phyloP scores from a whole-genome alignment of 2,329 filamentous ascomycete species.

The Xylaria arbuscula region DNA sequence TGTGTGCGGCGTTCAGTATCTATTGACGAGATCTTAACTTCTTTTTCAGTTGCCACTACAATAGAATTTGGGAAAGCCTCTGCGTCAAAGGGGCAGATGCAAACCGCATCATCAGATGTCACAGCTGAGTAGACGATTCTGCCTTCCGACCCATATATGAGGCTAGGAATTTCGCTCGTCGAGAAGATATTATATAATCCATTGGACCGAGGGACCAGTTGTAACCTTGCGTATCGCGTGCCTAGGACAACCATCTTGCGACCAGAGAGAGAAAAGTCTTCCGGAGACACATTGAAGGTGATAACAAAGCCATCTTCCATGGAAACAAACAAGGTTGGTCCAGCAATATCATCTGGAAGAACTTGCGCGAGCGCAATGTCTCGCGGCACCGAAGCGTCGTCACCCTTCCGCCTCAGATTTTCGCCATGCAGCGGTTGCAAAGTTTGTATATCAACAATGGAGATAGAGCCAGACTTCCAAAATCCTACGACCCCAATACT shows the following conservation, averaged over 20 bases:
- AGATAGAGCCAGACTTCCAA: constrained; percentile 84
- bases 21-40: constrained; percentile 82
- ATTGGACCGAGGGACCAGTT: constrained; percentile 76
- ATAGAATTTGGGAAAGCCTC: constrained; percentile 84
- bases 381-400: constrained; percentile 82
- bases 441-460: constrained; percentile 75
- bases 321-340: constrained; percentile 84
- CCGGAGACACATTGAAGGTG: constrained; percentile 77
- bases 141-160: constrained; percentile 91
- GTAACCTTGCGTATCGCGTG: constrained; percentile 84
- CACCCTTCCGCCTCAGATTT: constrained; percentile 67
- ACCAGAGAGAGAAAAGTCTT: constrained; percentile 71
- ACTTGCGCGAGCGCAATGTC: constrained; percentile 84
- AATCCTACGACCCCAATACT: constrained; percentile 84
- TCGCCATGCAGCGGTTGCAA: constrained; percentile 75
- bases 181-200: constrained; percentile 85
- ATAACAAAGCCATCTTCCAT: constrained; percentile 94
- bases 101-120: constrained; percentile 85
- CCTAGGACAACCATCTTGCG: constrained; percentile 87
- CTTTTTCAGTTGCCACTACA: constrained; percentile 79
- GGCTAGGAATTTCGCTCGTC: constrained; percentile 90
- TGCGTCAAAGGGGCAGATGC: constrained; percentile 84
- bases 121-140: constrained; percentile 93
- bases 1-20: constrained; percentile 90
- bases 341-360: constrained; percentile 66